A percentile compares a stretch with the other conserved stretches of the same genome.
These are phyloP conservation scores for Ophiostoma sp. DNA, from an alignment of 2,329 filamentous ascomycete species.

Conservation along the genomic window DNA sequence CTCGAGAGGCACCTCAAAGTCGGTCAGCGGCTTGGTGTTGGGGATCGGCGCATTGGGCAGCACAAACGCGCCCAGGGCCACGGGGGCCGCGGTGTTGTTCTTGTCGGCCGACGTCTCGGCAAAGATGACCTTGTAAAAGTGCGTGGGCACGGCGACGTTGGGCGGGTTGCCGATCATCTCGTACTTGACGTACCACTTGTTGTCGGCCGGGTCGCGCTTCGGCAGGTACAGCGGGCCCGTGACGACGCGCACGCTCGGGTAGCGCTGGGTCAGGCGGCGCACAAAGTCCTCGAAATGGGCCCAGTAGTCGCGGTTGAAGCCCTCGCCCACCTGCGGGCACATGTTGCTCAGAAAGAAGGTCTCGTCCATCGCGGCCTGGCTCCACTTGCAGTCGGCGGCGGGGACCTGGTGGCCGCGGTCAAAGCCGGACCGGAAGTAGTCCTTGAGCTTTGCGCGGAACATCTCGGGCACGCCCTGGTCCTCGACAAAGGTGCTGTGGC, in stretches of 20 bases:
- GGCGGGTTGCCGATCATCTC: constrained; percentile 93
- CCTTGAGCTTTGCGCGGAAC: constrained; percentile 84
- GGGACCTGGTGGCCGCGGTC: constrained; percentile 96
- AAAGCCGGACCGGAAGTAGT: constrained; percentile 93
- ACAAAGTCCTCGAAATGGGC: constrained; percentile 98
- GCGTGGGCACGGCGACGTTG: constrained; percentile 91
- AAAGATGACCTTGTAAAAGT: constrained; percentile 99
- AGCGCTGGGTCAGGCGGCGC: constrained; percentile 69
- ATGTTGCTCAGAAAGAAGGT: constrained; percentile 94
- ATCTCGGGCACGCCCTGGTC: constrained; percentile 72
- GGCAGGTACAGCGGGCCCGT: constrained; percentile 93
- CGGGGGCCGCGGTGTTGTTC: constrained; percentile 53
- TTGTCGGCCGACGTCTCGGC: constrained; percentile 74
- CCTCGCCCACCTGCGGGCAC: constrained; percentile 96
- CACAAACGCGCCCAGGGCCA: constrained; percentile 90
- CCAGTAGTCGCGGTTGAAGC: constrained; percentile 99
- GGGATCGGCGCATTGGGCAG: constrained; percentile 85
- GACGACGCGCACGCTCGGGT: constrained; percentile 83
- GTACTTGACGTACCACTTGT: constrained; percentile 93
- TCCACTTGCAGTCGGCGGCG: constrained; percentile 94
- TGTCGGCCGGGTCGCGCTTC: constrained; percentile 70
- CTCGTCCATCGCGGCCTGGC: constrained; percentile 86
- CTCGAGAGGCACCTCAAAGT: constrained; percentile 94
- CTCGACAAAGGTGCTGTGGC: constrained; percentile 76
- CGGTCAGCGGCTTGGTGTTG: constrained; percentile 77